Evolutionary conservation across 129 eudicot species (phyloP).

Genomic region (Centella asiatica): DNA sequence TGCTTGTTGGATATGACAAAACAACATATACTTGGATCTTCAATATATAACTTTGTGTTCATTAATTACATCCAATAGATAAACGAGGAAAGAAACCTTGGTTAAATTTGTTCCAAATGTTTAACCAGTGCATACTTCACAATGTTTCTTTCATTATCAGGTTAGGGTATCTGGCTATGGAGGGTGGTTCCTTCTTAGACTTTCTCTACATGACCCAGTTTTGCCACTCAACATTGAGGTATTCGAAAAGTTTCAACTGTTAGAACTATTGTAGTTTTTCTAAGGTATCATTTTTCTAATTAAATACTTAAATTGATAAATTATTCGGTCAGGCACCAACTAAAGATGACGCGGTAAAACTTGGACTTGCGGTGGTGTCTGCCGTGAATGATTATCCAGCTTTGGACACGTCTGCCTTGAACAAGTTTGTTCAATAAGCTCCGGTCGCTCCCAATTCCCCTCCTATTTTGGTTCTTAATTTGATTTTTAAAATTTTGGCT

Average conservation of each 20-base stretch:
- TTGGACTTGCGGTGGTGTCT: slow-evolving; percentile 58
- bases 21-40: too few relatives aligned
- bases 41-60: too few relatives aligned
- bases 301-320: not conserved
- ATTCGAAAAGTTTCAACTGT: not conserved
- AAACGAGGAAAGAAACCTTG: too few relatives aligned
- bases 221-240: slow-evolving; percentile 99
- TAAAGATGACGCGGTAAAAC: slow-evolving; percentile 70
- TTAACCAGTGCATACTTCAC: not conserved
- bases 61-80: too few relatives aligned
- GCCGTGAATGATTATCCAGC: slow-evolving; percentile 73
- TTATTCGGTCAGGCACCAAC: slow-evolving; percentile 48
- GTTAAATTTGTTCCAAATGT: not conserved
- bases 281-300: not conserved
- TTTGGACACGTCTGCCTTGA: slow-evolving; percentile 61
- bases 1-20: too few relatives aligned
- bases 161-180: slow-evolving; percentile 87
- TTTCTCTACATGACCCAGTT: slow-evolving; percentile 97
- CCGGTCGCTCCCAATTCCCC: too few relatives aligned
- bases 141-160: slow-evolving; percentile 19
- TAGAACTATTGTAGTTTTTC: not conserved
- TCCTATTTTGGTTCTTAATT: too few relatives aligned
- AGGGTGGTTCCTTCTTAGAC: slow-evolving; percentile 96
- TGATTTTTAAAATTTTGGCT: too few relatives aligned
- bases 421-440: slow-evolving; percentile 56